Evolutionary conservation across 2,329 filamentous ascomycete genomes (phyloP), one percentile per base, ranked within the genome.

Genomic region (Zasmidium cellare): DNA sequence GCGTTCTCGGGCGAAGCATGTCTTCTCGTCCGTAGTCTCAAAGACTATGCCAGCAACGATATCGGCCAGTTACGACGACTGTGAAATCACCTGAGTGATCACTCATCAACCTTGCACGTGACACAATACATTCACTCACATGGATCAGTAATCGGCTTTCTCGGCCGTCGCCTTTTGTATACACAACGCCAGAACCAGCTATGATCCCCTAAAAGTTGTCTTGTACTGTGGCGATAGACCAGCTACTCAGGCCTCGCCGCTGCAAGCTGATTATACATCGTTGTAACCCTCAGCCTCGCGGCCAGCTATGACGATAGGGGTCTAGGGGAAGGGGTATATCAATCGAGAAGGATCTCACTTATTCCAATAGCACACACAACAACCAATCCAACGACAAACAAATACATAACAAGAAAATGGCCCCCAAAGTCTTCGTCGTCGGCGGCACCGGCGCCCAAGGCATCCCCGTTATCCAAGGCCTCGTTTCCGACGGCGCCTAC

Each of bases 401-500:
- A 5, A 46, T 20, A 7, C 25, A 22, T 7, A 48, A n/a, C 18
- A 48, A 24, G 28, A 53, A 9, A 19, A 58, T 58, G 56, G 49
- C 63, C 65, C 64, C 31, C 63, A 72, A 60, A 56, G 61, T 70
- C 47, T 67, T 69, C 52, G 51, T 68, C 46, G 59, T 69, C 23
- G 64, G 66, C 41, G 67, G 65, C 16, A 69, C 66, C 14, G 64
- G 67, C 18, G 66, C 67, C 18, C 65, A 68, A 64, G 65, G 67
- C 19, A 56, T 67, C n/a, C 63, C 67, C 0, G 56, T 69, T 25
- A 55, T 68, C 59, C 20, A 56, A 48, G 63, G 63, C 20, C 65
- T 70, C 24, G 62, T 67, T 46, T 14, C 47, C 47, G 56, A 58
- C 18, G 72, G 73, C 35, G 70, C 71, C 51, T 83, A 83, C 69